Conservation (phyloP, 371 early-diverging fungal genomes). For the Caulochytrium protostelioides region DNA sequence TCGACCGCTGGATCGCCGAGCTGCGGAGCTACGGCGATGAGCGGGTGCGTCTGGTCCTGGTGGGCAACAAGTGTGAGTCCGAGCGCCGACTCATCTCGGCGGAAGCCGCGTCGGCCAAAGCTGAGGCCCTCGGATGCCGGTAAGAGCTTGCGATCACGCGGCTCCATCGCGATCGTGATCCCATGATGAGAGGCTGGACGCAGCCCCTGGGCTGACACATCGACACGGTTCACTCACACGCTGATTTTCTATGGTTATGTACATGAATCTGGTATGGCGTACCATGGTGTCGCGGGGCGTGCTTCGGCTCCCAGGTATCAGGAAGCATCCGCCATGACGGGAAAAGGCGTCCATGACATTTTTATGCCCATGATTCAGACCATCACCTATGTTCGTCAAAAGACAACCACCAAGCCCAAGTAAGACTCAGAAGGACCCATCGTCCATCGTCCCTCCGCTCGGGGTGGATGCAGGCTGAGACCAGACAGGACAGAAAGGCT, state of each 20-base stretch:
- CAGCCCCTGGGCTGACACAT: too few relatives aligned
- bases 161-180: conserved; percentile 5
- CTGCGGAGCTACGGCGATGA: conserved; percentile 8
- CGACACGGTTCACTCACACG: conserved; percentile 7
- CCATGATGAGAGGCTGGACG: conserved; percentile 10
- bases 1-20: conserved; percentile 22
- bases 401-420: too few relatives aligned
- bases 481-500: too few relatives aligned
- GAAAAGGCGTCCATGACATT: conserved; percentile 17
- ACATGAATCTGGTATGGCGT: not conserved
- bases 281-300: not conserved
- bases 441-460: too few relatives aligned
- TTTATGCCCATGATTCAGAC: too few relatives aligned
- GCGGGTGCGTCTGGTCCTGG: conserved; percentile 11
- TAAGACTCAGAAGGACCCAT: too few relatives aligned
- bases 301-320: conserved; percentile 11
- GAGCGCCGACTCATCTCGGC: not conserved
- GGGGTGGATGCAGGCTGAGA: too few relatives aligned
- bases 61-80: conserved; percentile 27
- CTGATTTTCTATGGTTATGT: not conserved
- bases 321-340: conserved; percentile 18
- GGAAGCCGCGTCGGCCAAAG: not conserved
- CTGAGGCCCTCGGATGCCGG: not conserved
- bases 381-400: too few relatives aligned
- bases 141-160: conserved; percentile 5